Percentiles rank a stretch among this genome's conserved stretches.
Evolutionary conservation across 1,284 basidiomycete genomes (phyloP).

Genomic region (Cystobasidium slooffiae): DNA sequence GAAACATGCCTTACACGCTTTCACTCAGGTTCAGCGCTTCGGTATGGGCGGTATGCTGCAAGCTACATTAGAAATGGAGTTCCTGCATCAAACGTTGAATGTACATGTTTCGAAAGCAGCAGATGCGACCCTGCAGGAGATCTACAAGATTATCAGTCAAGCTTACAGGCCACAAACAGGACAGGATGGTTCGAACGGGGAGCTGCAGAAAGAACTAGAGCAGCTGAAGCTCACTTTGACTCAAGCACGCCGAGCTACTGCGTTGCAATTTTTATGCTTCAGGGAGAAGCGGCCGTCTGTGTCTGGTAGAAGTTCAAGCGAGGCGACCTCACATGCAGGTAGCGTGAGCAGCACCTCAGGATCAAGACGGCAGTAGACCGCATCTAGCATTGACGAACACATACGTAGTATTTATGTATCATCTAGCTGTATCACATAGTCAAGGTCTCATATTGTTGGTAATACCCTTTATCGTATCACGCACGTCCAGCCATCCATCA

Average conservation of each 20-base stretch:
- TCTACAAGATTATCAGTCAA: slow-evolving; percentile 93
- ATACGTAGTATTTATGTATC: too few relatives aligned
- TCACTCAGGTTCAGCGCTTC: slow-evolving; percentile 82
- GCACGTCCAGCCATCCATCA: not conserved
- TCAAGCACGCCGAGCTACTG: slow-evolving; percentile 84
- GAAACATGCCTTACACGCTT: slow-evolving; percentile 77
- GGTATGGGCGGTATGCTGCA: slow-evolving; percentile 98
- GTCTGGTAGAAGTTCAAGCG: slow-evolving; percentile 7
- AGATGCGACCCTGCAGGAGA: slow-evolving; percentile 78
- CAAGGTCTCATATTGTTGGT: too few relatives aligned
- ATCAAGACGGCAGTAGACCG: not conserved
- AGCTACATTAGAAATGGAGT: slow-evolving; percentile 97
- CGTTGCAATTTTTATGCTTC: slow-evolving; percentile 87
- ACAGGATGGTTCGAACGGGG: slow-evolving; percentile 59
- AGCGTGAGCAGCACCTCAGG: slow-evolving; percentile 9
- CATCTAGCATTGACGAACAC: not conserved
- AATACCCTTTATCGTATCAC: not conserved
- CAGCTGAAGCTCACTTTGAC: slow-evolving; percentile 86
- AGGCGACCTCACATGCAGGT: slow-evolving; percentile 4
- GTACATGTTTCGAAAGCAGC: slow-evolving; percentile 82
- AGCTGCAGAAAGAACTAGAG: slow-evolving; percentile 69
- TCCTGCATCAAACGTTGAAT: slow-evolving; percentile 92
- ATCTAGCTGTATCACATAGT: too few relatives aligned
- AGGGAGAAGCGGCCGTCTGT: slow-evolving; percentile 33
- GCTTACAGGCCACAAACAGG: slow-evolving; percentile 71